Conservation (phyloP, 108 stramenopile genomes). For the Fragilaria crotonensis region DNA sequence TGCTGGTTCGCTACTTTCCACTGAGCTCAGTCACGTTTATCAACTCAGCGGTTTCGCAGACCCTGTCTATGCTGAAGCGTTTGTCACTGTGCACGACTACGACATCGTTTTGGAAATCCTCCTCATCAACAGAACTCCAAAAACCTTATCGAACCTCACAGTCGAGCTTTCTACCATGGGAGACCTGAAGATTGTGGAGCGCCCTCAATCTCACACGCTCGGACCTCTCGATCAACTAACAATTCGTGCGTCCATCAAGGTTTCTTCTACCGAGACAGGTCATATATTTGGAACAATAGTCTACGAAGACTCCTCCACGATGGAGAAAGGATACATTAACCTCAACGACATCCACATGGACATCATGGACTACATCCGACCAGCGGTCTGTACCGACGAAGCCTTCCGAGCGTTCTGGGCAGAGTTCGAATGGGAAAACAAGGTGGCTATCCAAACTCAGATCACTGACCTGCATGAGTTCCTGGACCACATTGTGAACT, state of each 20-base stretch:
- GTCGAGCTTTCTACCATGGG: slow-evolving; percentile 99
- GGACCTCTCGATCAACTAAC: slow-evolving; percentile 92
- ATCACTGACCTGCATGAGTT: slow-evolving; percentile 88
- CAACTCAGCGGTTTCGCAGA: slow-evolving; percentile 97
- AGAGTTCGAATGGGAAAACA: slow-evolving; percentile 99
- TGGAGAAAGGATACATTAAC: slow-evolving; percentile 93
- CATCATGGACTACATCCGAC: slow-evolving; percentile 99
- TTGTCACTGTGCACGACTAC: slow-evolving; percentile 98
- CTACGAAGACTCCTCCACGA: slow-evolving; percentile 89
- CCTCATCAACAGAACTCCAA: slow-evolving; percentile 95
- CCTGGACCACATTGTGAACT: slow-evolving; percentile 90
- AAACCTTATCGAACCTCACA: slow-evolving; percentile 92
- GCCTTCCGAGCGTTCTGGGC: slow-evolving; percentile 99
- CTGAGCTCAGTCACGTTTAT: slow-evolving; percentile 87
- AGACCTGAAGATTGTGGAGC: slow-evolving; percentile 98
- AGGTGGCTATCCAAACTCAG: slow-evolving; percentile 89
- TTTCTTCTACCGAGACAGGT: slow-evolving; percentile 97
- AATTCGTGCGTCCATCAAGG: slow-evolving; percentile 96
- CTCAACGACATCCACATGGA: slow-evolving; percentile 99
- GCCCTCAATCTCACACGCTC: slow-evolving; percentile 93
- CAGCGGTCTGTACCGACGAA: slow-evolving; percentile 93
- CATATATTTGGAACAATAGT: slow-evolving; percentile 99
- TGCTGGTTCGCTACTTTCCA: slow-evolving; percentile 36
- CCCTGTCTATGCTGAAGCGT: slow-evolving; percentile 98
- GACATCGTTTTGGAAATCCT: slow-evolving; percentile 97